Evolutionary conservation across 2,329 filamentous ascomycete species (phyloP), one percentile per base, ranked within the genome.

Genomic region (Exutisphaerella laricina): DNA sequence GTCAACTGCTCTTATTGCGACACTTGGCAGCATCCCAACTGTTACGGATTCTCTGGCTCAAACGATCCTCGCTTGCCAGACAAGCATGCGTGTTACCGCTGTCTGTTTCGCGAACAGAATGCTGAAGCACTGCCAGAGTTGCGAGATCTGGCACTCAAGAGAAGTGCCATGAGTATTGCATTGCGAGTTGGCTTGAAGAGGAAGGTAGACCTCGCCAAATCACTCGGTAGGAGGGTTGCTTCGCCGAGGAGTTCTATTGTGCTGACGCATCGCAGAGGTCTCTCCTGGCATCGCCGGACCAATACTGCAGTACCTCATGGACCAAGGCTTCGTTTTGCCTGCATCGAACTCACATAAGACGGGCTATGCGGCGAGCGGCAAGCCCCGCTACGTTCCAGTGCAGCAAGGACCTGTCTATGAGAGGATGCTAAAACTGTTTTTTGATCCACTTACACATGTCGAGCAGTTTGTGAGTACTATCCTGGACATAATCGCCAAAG

Each of bases 61-160:
- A 47, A 60, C n/a, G 69, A 72, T 49, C 53, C 58, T 7, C 63
- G 64, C 22, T 22, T 20, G n/a, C 20, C n/a, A 20, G 4, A 13
- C 12, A 3, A 60, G n/a, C 69, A 74, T 51, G 61, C 63, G 12
- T 74, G 71, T 57, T 73, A 73, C 49, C 54, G 56, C 21, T 74
- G 71, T 46, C 54, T 73, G n/a, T 53, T 70, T 49, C 13, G 45
- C 32, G 9, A 44, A 16, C 9, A 25, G 21, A 13, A 39, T 28
- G 39, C 20, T 16, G 47, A 57, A 16, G 35, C 37, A 4, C 54
- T 46, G 5, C 25, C 26, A 2, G 40, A 36, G 13, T 20, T 60
- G 22, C 37, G 53, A 34, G 40, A 51, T 10, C 50, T 62, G 14
- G 48, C 51, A 22, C 23, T 49, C 13, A 49, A 53, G 37, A 47